These are phyloP conservation scores for Trichoderma lentiforme DNA, from an alignment of 2,329 filamentous ascomycete species.

Conservation along the genomic window DNA sequence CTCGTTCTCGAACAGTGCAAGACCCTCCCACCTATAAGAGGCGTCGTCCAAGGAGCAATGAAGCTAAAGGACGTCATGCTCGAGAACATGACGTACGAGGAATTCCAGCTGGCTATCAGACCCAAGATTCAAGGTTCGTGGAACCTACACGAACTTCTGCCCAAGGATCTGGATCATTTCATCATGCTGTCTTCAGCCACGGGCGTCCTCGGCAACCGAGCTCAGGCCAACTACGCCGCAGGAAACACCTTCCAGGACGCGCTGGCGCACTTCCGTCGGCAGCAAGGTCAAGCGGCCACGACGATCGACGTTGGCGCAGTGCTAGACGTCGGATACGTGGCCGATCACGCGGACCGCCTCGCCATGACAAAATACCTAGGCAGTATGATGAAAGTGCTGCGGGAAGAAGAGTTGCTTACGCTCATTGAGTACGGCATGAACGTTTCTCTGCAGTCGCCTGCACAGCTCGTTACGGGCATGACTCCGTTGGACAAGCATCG, in stretches of 20 bases:
- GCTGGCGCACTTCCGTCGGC: conserved; percentile 20
- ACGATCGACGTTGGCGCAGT: conserved; percentile 12
- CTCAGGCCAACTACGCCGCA: conserved; percentile 39
- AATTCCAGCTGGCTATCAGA: conserved; percentile 29
- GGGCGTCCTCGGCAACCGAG: conserved; percentile 31
- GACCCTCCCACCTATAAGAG: conserved; percentile 24
- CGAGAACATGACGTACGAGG: conserved; percentile 26
- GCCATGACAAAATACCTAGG: conserved; percentile 20
- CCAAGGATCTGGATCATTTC: conserved; percentile 36
- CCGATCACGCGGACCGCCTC: conserved; percentile 23
- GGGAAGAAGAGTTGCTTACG: conserved; percentile 13
- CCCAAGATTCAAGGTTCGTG: conserved; percentile 33
- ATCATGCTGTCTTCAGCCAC: conserved; percentile 33
- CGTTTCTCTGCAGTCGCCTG: not conserved
- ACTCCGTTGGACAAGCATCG: not conserved
- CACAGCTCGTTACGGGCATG: conserved; percentile 10
- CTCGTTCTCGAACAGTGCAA: not conserved
- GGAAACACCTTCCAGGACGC: conserved; percentile 31
- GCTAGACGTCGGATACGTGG: conserved; percentile 26
- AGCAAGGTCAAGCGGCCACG: not conserved
- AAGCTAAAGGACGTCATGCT: conserved; percentile 2
- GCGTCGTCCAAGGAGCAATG: conserved; percentile 25
- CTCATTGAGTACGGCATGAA: not conserved
- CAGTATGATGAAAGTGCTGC: conserved; percentile 12
- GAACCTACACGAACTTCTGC: conserved; percentile 36